Evolutionary conservation across 2,329 filamentous ascomycete genomes (phyloP), one percentile per base, ranked within the genome.

Genomic region (Sphaerulina musiva): DNA sequence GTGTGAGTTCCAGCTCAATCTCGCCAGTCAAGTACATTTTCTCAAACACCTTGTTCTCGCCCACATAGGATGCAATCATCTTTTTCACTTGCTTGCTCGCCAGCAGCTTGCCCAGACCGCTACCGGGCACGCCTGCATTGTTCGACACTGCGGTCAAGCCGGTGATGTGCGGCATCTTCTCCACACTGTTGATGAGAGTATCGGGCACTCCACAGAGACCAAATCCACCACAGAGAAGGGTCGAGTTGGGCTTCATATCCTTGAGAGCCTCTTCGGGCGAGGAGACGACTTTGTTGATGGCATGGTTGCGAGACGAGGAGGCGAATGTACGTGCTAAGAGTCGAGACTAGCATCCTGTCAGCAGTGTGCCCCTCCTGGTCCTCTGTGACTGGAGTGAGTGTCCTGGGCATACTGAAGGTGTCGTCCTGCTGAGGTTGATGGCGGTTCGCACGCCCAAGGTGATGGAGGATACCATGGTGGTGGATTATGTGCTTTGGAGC

Each of bases 121-220:
- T 81, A 29, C 83, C 81, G 39, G 85, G 82, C 31, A 83, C 77
- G 26, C 87, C 87, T 6, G 87, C 87, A 67, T 92, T 92, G 68
- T 92, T 92, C 48, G 86, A 90, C 1, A 91, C 84, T 17, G 86
- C 86, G 0, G 86, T 89, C 31, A 92, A 76, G 1, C 81, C 73
- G 45, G 73, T 76, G 43, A 78, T 68, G 48, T 70, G 76, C 4
- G 83, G 79, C 4, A 75, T 73, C 5, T 82, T 82, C 64, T 82
- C 77, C 39, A 92, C 79, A 12, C 84, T 83, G 40, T 81, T 76
- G 63, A 90, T 90, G 6, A 90, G 73, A 0, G 87, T 89, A 66
- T 89, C 85, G 78, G 68, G 62, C 14, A 90, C 85, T 60, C 87
- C 87, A 62, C 86, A 91, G 10, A 92, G 78, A n/a, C 88, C 88